These are phyloP conservation scores for Hypoxylon sp. DNA, from an alignment of 2,329 filamentous ascomycete species.

Conservation along the genomic window DNA sequence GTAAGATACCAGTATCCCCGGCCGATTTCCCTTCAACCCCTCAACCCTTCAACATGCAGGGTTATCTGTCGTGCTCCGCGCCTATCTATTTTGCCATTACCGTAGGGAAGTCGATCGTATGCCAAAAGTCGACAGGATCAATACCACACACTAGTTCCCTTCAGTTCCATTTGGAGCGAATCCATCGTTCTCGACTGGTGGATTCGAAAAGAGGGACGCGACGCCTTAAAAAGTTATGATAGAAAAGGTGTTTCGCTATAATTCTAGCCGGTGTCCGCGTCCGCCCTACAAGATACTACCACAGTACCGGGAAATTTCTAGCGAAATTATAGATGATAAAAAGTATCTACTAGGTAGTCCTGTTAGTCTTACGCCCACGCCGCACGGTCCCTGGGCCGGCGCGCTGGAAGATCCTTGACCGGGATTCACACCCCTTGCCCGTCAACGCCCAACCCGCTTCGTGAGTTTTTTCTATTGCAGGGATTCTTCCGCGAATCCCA, in stretches of 20 bases:
- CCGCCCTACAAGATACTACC: constrained; percentile 28
- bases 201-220: constrained; percentile 15
- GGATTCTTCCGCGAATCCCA: constrained; percentile 37
- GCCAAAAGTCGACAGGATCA: constrained; percentile 21
- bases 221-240: constrained; percentile 17
- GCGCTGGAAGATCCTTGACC: constrained; percentile 38
- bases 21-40: constrained; percentile 22
- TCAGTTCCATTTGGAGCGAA: constrained; percentile 10
- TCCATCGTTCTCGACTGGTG: constrained; percentile 18
- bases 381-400: constrained; percentile 37
- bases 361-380: constrained; percentile 28
- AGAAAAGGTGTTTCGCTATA: constrained; percentile 20
- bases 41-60: constrained; percentile 19
- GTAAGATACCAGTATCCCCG: constrained; percentile 23
- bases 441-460: constrained; percentile 34
- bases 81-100: constrained; percentile 34
- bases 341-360: constrained; percentile 33
- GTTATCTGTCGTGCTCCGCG: constrained; percentile 34
- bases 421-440: constrained; percentile 31
- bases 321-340: not conserved
- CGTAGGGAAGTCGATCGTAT: constrained; percentile 27
- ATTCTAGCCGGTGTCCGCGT: constrained; percentile 15
- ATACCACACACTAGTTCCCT: not conserved
- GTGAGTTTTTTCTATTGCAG: constrained; percentile 31
- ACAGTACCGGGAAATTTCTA: constrained; percentile 16